Percentiles rank a stretch among this genome's conserved stretches.
Evolutionary conservation across 2,329 filamentous ascomycete species (phyloP).

Genomic region (Aspergillus tubingensis): DNA sequence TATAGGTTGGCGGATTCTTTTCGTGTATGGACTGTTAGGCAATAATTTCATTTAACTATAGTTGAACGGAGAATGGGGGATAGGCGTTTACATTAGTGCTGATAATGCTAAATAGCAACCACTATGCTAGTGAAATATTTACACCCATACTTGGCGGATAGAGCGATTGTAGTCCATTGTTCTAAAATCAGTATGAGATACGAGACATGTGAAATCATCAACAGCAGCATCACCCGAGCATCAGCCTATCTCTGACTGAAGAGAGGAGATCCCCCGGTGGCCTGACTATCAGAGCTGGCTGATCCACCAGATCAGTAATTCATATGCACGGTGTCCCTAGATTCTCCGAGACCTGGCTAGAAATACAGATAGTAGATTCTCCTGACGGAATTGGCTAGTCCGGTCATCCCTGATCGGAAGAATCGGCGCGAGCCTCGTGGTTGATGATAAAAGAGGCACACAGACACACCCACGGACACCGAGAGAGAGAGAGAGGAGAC

Average conservation of each 20-base stretch:
- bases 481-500: too few species aligned
- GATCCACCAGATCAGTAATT: background rate
- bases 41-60: conserved; percentile 17
- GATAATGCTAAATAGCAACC: background rate
- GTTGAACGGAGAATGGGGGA: background rate
- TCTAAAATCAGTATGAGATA: too few species aligned
- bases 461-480: too few species aligned
- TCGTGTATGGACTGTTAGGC: conserved; percentile 20
- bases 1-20: conserved; percentile 21
- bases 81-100: background rate
- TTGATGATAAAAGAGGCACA: background rate
- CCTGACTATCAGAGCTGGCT: background rate
- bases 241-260: too few species aligned
- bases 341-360: background rate
- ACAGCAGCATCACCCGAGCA: too few species aligned
- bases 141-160: too few species aligned
- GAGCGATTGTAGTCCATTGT: too few species aligned
- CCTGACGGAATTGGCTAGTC: background rate
- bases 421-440: background rate
- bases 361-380: too few species aligned
- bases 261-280: background rate
- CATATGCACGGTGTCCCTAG: background rate
- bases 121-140: background rate
- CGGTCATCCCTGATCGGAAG: background rate
- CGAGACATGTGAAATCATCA: too few species aligned